Evolutionary conservation across 441 rosid species (phyloP), one percentile per base, ranked within the genome.

Genomic region (Hura crepitans): DNA sequence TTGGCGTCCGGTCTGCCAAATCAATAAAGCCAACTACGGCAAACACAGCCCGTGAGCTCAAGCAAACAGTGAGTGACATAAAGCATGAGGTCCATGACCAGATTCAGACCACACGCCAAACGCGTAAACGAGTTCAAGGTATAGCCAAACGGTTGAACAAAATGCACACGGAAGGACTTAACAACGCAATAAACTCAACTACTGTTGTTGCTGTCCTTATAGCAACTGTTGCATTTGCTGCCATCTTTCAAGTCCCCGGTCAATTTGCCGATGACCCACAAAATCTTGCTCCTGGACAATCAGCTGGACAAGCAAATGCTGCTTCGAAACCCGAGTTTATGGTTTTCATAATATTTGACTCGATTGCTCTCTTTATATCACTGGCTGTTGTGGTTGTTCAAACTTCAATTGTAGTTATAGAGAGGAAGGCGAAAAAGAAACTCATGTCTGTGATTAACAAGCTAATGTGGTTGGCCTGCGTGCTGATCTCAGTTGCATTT

Each of bases 151-250:
- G 86, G 63, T 75, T 92, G 46, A 86, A 85, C 81, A 95, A 88
- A 80, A 84, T 95, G 92, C 99, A 95, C 17, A 74, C 79, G 0
- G 95, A 84, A 80, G 98, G 99, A 47, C 96, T 95, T 35, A 95
- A 95, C 87, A 95, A 95, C 28, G 97, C 99, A 8, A 90, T 90
- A 35, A 95, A 81, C 84, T 92, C 97, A 9, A 87, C 93, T 14
- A 95, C 96, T 0, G 96, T 95, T 0, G 99, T 92, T 0, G 97
- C 96, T 0, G 99, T 92, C 66, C 86, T 95, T 17, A 92, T 95
- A 28, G 96, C 99, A n/a, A 95, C 97, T 0, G 96, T 95, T 18
- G 96, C 98, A 0, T 95, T 95, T 37, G 99, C 99, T 12, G 99
- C 98, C 65, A 95, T 95, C 66, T 95, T 87, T 88, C 85, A 88